Evolutionary conservation across 805 yeast species (phyloP).

Genomic region (Ogataea henricii): DNA sequence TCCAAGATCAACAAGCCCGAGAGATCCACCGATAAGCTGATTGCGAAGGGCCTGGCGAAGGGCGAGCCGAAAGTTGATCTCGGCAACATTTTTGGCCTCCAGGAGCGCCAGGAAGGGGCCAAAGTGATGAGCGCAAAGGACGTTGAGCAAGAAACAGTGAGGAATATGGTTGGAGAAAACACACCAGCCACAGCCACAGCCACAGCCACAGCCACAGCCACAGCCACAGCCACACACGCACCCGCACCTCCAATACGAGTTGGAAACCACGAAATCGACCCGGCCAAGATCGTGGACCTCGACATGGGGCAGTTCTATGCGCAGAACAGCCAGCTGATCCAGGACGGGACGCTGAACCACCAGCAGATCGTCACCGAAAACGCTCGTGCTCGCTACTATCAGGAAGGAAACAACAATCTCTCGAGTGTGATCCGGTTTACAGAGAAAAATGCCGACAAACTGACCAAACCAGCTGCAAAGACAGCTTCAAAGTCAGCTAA

Average conservation of each 20-base stretch:
- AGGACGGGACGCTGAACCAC: conserved; percentile 36
- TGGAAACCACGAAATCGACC: conserved; percentile 14
- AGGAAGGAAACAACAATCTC: conserved; percentile 36
- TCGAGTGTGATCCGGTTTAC: conserved; percentile 34
- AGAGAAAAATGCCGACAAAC: conserved; percentile 29
- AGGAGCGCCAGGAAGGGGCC: not conserved
- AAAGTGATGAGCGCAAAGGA: not conserved
- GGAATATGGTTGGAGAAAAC: not conserved
- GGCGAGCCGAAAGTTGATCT: conserved; percentile 3
- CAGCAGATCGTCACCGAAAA: conserved; percentile 19
- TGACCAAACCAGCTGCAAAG: conserved; percentile 18
- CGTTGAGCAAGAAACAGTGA: not conserved
- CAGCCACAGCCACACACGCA: not conserved
- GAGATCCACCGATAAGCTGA: conserved; percentile 2
- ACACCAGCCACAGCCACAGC: conserved; percentile 5
- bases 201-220: not conserved
- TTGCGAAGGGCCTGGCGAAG: not conserved
- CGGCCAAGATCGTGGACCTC: conserved; percentile 36
- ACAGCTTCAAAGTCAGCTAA: conserved; percentile 1
- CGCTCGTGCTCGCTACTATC: conserved; percentile 29
- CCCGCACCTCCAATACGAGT: conserved; percentile 6
- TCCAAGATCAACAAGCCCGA: conserved; percentile 10
- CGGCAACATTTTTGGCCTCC: conserved; percentile 11
- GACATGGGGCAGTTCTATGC: conserved; percentile 41
- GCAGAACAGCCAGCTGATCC: conserved; percentile 33